Evolutionary conservation across 2,329 filamentous ascomycete genomes (phyloP), one percentile per base, ranked within the genome.

Genomic region (Curvularia verruculosa): DNA sequence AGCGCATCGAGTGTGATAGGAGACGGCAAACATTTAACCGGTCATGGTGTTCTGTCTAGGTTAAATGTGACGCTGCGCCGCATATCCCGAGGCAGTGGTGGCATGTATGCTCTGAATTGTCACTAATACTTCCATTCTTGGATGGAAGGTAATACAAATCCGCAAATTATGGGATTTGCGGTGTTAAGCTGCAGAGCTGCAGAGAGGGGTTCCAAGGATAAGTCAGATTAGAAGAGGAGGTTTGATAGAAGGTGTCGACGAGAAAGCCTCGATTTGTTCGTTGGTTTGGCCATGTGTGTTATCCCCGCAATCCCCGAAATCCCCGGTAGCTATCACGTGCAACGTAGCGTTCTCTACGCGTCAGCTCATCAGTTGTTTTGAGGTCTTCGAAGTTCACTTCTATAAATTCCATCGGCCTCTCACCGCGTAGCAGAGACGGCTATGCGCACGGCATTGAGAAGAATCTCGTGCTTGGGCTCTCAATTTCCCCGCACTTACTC

Each of bases 361-460:
- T 29, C 46, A 26, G 6, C 5, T 12, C 23, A 19, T 26, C 12
- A 19, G 21, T 5, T 39, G 10, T 19, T 9, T 15, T 9, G 12
- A 4, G 9, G 23, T 3, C 13, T 12, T n/a, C 8, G 13, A 49
- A 28, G 10, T 10, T 19, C 34, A 19, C 5, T 28, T 26, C 9
- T 18, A 31, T n/a, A 46, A 29, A n/a, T 10, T 18, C 1, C 18
- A 15, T 10, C 13, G 10, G 26, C 9, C 10, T 39, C 34, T 37
- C 10, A 26, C 26, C 18, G 19, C 13, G 23, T 15, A 15, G 2
- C 23, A n/a, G 2, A n/a, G 2, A 21, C 21, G 34, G 31, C 6
- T 28, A 61, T 65, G 63, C 54, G 48, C 15, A 28, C 28, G 41
- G 50, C 54, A 15, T 31, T 68, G 1, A 44, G 56, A 52, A 60